Base-by-base conservation (phyloP, 2,329 filamentous ascomycete species). In the Tolypocladium guangdongense region DNA sequence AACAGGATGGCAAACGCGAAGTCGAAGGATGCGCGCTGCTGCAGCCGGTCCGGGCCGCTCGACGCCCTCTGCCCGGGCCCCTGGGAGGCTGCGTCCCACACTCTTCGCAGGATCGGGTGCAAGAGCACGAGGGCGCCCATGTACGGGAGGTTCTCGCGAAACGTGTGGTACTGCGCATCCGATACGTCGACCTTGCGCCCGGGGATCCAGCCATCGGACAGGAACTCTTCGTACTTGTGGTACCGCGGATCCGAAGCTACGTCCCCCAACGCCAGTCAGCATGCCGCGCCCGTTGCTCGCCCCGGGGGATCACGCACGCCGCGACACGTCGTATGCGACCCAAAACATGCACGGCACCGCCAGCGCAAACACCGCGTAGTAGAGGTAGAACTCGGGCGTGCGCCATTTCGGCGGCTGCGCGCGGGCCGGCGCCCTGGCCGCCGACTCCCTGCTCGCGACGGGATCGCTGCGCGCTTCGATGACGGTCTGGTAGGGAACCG, bases 161-260 rank as follows among this genome's bases (percentile, higher is more conserved):
- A 96, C 38, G 82, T 84, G 55, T 78, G 75, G 70, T 97, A 99
- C 69, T 99, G 93, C 35, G 80, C 70, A 71, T 99, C 93, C 39
- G 90, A 93, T 58, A 90, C 84, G 71, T 99, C 93, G 57, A 97
- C 89, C 78, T 89, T 89, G 55, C 92, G 87, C 30, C 92, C 92
- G 8, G 87, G 87, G 54, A 99, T 87, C 93, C 93, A 99, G 60
- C 93, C 95, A 10, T 83, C 78, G 2, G 83, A 84, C 18, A 99
- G 79, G 39, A 85, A 74, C 55, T 75, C 74, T 56, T 86, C 78
- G 65, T 85, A 96, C 60, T 85, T 87, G 55, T 77, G 67, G 66
- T 93, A 99, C 60, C 87, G 84, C 6, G 89, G 88, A 66, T 96
- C 87, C 37, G 83, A 84, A 55, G 86, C 90, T 95, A 43, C 30